Evolutionary conservation across 108 stramenopile genomes (phyloP), one percentile per base, ranked within the genome.

Genomic region (Cyclotella baltica): DNA sequence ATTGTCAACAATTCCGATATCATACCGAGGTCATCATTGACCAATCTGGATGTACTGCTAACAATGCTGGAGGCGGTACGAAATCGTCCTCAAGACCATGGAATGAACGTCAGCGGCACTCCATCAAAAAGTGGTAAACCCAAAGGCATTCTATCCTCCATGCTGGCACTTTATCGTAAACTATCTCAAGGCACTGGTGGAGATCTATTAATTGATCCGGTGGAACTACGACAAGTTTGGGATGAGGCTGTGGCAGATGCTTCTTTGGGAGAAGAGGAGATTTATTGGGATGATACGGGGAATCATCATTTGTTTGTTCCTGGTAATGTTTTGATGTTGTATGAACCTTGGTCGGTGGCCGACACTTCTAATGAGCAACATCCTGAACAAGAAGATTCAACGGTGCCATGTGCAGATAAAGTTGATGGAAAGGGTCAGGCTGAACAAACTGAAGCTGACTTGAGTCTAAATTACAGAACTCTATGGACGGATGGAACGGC

Each of bases 1-100:
- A 64, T 92, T 47, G 82, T 90, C 47, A 84, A 89, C 72, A 89
- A 90, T 75, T 79, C 92, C 31, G 92, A 92, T 59, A 75, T 92
- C 55, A 88, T 90, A 40, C 78, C 92, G 22, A 51, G 92, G 20
- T 89, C 85, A 10, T 86, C 83, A 30, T 38, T 92, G 70, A 80
- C 74, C 31, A 92, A 92, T 79, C 59, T 92, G 6, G 80, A 84
- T 31, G 80, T 89, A 22, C 82, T 90, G 20, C 43, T 90, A 62
- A 87, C 88, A 40, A 70, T 89, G 33, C 58, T 92, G 20, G 80
- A 80, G 22, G 67, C 74, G 11, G 76, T 92, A 33, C 72, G 83
- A 29, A 53, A 66, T 31, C 52, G 73, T 34, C 77, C 90, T 13
- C 47, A 62, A 16, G 88, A 88, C 36, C 23, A 61, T 48, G 80